Evolutionary conservation across 1,139 yeast genomes (phyloP).

Genomic region (Hansenula sp.): DNA sequence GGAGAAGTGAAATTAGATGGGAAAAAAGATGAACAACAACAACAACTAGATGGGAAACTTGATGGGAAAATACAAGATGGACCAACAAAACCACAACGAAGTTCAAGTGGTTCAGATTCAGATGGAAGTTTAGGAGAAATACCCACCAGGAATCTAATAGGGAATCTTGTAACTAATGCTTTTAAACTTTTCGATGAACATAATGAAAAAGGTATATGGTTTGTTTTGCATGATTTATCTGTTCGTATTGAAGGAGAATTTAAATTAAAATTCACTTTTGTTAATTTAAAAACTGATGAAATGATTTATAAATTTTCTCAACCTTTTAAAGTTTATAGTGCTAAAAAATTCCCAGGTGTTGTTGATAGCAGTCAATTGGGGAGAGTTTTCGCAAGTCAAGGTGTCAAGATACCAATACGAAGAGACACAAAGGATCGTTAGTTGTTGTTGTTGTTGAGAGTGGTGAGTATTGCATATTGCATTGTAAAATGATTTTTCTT

Average conservation of each 20-base stretch:
- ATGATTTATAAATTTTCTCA: conserved; percentile 25
- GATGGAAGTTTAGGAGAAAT: conserved; percentile 19
- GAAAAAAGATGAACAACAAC: neutral
- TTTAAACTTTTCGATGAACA: conserved; percentile 33
- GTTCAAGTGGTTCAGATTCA: conserved; percentile 9
- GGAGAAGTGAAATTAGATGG: neutral
- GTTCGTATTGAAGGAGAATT: conserved; percentile 41
- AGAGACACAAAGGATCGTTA: conserved; percentile 18
- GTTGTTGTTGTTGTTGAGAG: neutral
- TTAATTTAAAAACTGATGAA: conserved; percentile 16
- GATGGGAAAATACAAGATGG: neutral
- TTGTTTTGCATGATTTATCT: conserved; percentile 36
- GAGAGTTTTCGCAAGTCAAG: conserved; percentile 37
- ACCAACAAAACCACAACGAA: neutral
- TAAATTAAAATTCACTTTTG: conserved; percentile 32
- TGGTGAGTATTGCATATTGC: neutral
- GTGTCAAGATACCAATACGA: conserved; percentile 38
- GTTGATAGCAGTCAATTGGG: conserved; percentile 36
- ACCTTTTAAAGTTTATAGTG: conserved; percentile 34
- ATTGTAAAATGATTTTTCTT: neutral
- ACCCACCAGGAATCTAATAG: conserved; percentile 36
- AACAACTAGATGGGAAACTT: neutral
- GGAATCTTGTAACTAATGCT: conserved; percentile 35
- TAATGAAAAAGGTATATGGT: conserved; percentile 36
- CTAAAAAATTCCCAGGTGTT: conserved; percentile 41